Conservation (phyloP, 2,329 filamentous ascomycete genomes). For the Verticillium longisporum region DNA sequence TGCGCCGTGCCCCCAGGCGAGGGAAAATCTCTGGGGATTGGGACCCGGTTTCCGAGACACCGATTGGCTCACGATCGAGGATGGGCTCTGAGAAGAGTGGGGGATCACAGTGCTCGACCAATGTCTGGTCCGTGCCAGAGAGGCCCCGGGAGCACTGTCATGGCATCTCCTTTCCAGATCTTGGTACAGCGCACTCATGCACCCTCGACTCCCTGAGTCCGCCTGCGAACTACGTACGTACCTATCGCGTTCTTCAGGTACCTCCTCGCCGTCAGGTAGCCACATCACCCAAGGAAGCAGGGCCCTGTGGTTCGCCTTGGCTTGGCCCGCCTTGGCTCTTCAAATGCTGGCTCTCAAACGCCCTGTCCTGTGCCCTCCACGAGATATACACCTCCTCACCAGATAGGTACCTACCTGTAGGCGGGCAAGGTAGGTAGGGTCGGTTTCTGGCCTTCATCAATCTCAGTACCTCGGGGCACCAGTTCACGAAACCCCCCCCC, state of each 20-base stretch:
- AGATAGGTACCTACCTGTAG: too few species aligned
- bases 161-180: background rate
- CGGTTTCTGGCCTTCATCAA: too few species aligned
- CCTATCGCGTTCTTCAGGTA: too few species aligned
- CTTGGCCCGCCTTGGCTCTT: background rate
- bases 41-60: background rate
- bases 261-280: too few species aligned
- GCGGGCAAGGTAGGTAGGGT: too few species aligned
- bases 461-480: background rate
- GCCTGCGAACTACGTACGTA: background rate
- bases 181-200: background rate
- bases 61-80: background rate
- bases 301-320: background rate
- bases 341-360: background rate
- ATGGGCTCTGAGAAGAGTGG: background rate
- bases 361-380: too few species aligned
- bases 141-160: background rate
- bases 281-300: too few species aligned
- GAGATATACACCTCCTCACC: too few species aligned
- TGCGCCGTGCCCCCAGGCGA: background rate
- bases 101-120: background rate
- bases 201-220: background rate
- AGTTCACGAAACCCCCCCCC: background rate
- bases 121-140: background rate
- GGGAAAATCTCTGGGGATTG: background rate